These are phyloP conservation scores for Mycosphaerella sp. DNA, from an alignment of 2,329 filamentous ascomycete species.

Conservation along the genomic window DNA sequence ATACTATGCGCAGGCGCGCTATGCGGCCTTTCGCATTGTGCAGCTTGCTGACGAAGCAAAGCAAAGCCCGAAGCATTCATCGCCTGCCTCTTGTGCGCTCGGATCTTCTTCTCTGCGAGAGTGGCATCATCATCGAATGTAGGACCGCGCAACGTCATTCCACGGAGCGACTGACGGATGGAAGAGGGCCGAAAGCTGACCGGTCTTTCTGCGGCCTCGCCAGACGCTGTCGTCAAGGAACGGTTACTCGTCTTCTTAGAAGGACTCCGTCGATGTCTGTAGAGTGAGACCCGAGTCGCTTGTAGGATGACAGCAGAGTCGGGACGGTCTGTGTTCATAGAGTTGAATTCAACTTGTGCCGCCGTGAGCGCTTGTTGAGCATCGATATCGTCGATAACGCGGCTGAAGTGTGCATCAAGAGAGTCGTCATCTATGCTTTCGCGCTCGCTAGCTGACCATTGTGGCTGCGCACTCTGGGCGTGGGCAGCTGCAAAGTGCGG, in stretches of 20 bases:
- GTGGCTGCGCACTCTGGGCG: constrained; percentile 6
- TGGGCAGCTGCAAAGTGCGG: constrained; percentile 20
- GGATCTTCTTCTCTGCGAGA: neutral
- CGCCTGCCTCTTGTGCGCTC: constrained; percentile 9
- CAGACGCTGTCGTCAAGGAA: neutral
- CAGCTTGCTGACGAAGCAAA: constrained; percentile 8
- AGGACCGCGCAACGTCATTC: constrained; percentile 1
- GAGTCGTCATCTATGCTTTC: constrained; percentile 4
- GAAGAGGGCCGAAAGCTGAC: constrained; percentile 6
- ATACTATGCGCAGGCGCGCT: neutral
- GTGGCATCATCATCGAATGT: constrained; percentile 5
- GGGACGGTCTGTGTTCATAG: constrained; percentile 5
- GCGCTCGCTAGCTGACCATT: neutral
- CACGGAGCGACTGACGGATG: constrained; percentile 9
- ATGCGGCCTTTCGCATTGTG: neutral
- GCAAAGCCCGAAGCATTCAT: constrained; percentile 15
- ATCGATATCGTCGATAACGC: constrained; percentile 15
- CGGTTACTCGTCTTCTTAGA: neutral
- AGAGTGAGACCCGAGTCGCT: constrained; percentile 1
- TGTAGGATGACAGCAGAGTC: constrained; percentile 15
- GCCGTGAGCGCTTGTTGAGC: constrained; percentile 1
- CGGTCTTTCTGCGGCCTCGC: neutral
- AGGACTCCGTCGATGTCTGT: neutral
- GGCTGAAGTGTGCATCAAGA: constrained; percentile 18
- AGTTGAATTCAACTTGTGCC: constrained; percentile 7